Percentiles rank a stretch among this genome's conserved stretches.
These are phyloP conservation scores for Protomyces gravidus DNA, from an alignment of 1,139 yeast species.

Conservation along the genomic window DNA sequence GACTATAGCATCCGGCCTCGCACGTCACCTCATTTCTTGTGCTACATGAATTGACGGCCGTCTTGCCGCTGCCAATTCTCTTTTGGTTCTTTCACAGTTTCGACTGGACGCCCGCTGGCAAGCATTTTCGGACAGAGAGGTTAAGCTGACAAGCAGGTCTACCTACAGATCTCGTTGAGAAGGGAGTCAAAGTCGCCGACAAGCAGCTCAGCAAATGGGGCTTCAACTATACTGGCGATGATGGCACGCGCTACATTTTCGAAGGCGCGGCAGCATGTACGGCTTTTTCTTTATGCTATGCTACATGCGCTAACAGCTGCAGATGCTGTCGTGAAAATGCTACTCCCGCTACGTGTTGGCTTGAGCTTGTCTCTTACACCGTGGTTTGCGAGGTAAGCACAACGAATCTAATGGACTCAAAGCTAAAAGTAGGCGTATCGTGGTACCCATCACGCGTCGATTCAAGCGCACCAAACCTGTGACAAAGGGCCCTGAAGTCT, in stretches of 20 bases:
- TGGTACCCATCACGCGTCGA: conserved; percentile 10
- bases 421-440: conserved; percentile 9
- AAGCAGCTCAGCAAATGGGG: conserved; percentile 26
- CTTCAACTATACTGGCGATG: conserved; percentile 9
- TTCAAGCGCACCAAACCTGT: conserved; percentile 3
- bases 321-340: conserved; percentile 18
- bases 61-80: conserved; percentile 22
- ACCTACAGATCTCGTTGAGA: conserved; percentile 19
- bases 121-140: not conserved
- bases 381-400: conserved; percentile 15
- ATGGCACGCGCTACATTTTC: conserved; percentile 22
- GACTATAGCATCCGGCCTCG: conserved; percentile 12
- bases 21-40: conserved; percentile 22
- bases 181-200: conserved; percentile 19
- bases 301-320: not conserved
- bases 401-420: not conserved
- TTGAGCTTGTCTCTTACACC: conserved; percentile 20
- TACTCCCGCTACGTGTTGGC: conserved; percentile 20
- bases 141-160: conserved; percentile 2
- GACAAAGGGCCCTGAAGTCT: not conserved
- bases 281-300: not conserved
- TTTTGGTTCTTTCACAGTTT: conserved; percentile 28
- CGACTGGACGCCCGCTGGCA: conserved; percentile 27
- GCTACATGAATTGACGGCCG: conserved; percentile 26
- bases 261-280: conserved; percentile 27